Conservation (phyloP, 2,329 filamentous ascomycete genomes). For the Microcera coccophila region DNA sequence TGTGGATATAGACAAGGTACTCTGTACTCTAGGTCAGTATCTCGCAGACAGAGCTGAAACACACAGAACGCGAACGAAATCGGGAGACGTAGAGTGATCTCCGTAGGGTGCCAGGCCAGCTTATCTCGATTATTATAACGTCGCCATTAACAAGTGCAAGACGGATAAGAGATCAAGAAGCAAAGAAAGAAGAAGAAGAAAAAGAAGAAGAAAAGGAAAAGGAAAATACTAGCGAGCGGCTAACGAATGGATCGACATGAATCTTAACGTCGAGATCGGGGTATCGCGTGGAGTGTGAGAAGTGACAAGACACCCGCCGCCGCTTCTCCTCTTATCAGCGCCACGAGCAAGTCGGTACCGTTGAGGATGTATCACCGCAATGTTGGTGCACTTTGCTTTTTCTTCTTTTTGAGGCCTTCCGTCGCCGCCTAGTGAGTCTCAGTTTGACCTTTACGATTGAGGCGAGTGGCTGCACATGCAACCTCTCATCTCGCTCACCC, state of each 20-base stretch:
- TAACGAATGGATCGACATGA: neutral
- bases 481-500: constrained; percentile 24
- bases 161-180: neutral
- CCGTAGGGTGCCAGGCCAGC: neutral
- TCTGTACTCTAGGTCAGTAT: neutral
- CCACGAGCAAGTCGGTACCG: neutral
- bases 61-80: too few relatives aligned
- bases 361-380: neutral
- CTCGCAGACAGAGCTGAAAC: neutral
- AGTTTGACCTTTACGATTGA: constrained; percentile 8
- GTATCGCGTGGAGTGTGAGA: neutral
- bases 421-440: neutral
- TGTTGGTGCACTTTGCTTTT: neutral
- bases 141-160: neutral
- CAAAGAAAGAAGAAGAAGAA: too few relatives aligned
- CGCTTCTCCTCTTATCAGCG: neutral
- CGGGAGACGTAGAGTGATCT: neutral
- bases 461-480: constrained; percentile 9
- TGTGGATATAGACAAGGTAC: neutral
- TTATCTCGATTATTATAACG: too few relatives aligned
- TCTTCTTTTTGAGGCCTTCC: constrained; percentile 5
- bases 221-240: too few relatives aligned
- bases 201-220: too few relatives aligned
- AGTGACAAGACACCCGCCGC: neutral
- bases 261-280: neutral